These are phyloP conservation scores for Urochloa ruziziensis DNA, from an alignment of 176 grass and related monocot species.

Conservation along the genomic window DNA sequence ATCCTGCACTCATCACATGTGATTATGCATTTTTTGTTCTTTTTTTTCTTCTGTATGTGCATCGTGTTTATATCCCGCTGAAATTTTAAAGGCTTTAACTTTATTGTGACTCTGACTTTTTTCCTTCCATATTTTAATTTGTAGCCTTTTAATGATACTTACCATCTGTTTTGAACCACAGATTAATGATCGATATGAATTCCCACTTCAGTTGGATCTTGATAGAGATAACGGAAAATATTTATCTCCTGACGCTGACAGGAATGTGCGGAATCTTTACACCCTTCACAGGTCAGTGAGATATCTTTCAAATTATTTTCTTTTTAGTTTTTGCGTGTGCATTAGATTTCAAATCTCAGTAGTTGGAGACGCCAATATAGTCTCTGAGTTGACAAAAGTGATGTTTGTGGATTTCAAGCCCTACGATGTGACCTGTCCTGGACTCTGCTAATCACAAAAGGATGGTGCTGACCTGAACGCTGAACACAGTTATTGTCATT, in stretches of 20 bases:
- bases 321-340: not conserved
- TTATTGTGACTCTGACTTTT: not conserved
- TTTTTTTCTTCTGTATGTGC: not conserved
- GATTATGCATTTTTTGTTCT: not conserved
- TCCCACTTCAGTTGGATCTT: constrained; percentile 97
- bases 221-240: constrained; percentile 93
- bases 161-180: constrained; percentile 47
- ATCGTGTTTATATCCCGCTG: not conserved
- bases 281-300: constrained; percentile 82
- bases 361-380: not conserved
- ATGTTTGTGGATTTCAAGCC: not conserved
- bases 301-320: not conserved
- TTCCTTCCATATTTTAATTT: not conserved
- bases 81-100: not conserved
- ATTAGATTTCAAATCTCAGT: constrained; percentile 15
- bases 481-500: not conserved
- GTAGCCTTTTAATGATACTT: constrained; percentile 21
- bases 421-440: constrained; percentile 5
- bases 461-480: not conserved
- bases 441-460: not conserved
- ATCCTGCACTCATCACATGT: not conserved
- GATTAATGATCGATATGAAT: constrained; percentile 99
- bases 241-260: constrained; percentile 94
- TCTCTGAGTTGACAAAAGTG: constrained; percentile 16
- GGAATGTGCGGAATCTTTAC: constrained; percentile 90